These are phyloP conservation scores for Isabelozyma gotoi DNA, from an alignment of 805 yeast genomes.

Conservation along the genomic window DNA sequence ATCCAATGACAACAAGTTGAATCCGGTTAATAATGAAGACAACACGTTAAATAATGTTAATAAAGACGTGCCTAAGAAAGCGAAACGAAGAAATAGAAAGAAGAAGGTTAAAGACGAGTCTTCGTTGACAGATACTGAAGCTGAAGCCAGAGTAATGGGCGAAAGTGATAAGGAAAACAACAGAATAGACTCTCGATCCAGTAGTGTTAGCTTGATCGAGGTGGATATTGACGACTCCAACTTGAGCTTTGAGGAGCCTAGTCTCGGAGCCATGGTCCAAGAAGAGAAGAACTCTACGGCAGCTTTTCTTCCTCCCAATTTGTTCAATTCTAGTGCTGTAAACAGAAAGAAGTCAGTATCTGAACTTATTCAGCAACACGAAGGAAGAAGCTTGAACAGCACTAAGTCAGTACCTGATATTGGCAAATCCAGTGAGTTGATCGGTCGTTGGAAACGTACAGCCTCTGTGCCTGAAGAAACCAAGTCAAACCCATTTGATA, in stretches of 20 bases:
- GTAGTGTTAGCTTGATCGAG: too few species aligned
- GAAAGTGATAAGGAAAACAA: neutral
- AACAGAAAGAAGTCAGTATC: constrained; percentile 7
- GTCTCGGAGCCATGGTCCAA: too few species aligned
- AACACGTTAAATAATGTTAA: too few species aligned
- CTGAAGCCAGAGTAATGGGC: neutral
- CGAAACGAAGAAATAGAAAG: too few species aligned
- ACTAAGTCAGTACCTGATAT: constrained; percentile 7
- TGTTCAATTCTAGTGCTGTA: neutral
- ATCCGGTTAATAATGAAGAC: too few species aligned
- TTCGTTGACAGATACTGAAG: too few species aligned
- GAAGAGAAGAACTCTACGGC: too few species aligned
- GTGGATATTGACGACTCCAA: neutral
- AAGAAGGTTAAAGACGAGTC: too few species aligned
- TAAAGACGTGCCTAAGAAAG: too few species aligned
- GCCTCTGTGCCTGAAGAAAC: neutral
- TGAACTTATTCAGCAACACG: constrained; percentile 5
- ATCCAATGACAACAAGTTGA: too few species aligned
- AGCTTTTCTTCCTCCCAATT: neutral
- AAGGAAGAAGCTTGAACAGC: neutral
- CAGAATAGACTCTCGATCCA: neutral
- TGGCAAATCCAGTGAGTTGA: neutral
- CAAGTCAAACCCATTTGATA: constrained; percentile 17
- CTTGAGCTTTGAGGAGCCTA: too few species aligned
- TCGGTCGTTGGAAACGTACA: neutral